Conservation (phyloP, 345 rosid genomes). For the Brassica incana region DNA sequence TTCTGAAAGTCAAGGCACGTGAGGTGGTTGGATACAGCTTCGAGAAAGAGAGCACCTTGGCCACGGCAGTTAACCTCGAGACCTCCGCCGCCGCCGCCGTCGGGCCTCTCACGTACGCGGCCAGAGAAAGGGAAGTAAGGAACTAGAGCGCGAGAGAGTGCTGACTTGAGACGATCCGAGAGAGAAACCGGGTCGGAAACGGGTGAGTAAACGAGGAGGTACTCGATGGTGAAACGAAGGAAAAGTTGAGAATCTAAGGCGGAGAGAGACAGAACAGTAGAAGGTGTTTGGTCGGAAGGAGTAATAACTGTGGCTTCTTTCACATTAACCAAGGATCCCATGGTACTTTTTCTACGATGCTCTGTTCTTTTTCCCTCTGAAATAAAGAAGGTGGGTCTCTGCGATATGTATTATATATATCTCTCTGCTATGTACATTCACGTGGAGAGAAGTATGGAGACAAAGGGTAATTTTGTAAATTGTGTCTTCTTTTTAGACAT, state of each 20-base stretch:
- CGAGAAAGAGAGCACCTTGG: slow-evolving; percentile 70
- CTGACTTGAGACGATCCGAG: slow-evolving; percentile 52
- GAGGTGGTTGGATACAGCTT: slow-evolving; percentile 51
- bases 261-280: slow-evolving; percentile 60
- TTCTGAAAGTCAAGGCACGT: slow-evolving; percentile 47
- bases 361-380: neutral
- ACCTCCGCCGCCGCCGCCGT: slow-evolving; percentile 10
- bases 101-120: slow-evolving; percentile 55
- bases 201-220: slow-evolving; percentile 59
- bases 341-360: slow-evolving; percentile 15
- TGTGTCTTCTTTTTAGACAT: neutral
- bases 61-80: slow-evolving; percentile 69
- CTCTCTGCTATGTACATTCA: slow-evolving; percentile 16
- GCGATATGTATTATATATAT: slow-evolving; percentile 21
- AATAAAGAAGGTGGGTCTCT: slow-evolving; percentile 27
- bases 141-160: slow-evolving; percentile 59
- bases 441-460: slow-evolving; percentile 1
- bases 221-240: slow-evolving; percentile 81
- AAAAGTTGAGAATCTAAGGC: slow-evolving; percentile 89
- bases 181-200: slow-evolving; percentile 38
- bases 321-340: slow-evolving; percentile 54
- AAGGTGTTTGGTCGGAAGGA: slow-evolving; percentile 74
- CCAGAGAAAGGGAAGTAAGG: slow-evolving; percentile 82
- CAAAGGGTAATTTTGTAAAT: slow-evolving; percentile 20
- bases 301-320: slow-evolving; percentile 58